Percentiles rank a stretch among this genome's conserved stretches.
Conservation (phyloP, 257 asterid species). For the Solanum corneliomulleri region DNA sequence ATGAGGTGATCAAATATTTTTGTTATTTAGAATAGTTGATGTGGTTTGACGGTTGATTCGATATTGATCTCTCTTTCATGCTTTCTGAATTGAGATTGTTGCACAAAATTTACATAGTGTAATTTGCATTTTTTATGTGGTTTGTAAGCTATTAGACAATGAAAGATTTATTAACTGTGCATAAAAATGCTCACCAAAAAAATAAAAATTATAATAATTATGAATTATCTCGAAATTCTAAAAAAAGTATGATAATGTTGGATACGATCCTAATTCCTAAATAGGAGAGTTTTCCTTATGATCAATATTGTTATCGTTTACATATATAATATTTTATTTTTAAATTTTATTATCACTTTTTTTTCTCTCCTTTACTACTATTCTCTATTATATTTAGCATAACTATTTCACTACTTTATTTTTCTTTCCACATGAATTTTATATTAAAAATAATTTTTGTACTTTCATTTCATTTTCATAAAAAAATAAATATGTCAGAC, state of each 20-base stretch:
- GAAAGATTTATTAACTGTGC: accelerated
- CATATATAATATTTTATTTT: neutral
- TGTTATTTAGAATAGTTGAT: too few relatives aligned
- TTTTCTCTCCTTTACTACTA: neutral
- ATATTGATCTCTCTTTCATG: accelerated
- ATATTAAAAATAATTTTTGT: neutral
- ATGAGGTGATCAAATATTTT: neutral
- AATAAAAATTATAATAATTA: too few relatives aligned
- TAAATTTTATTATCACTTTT: too few relatives aligned
- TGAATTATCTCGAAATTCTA: accelerated
- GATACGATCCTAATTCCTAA: too few relatives aligned
- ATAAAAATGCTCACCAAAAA: too few relatives aligned
- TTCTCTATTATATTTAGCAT: neutral
- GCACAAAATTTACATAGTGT: accelerated
- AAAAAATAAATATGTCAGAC: neutral
- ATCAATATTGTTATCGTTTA: neutral
- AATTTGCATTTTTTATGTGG: accelerated
- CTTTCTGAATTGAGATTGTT: accelerated
- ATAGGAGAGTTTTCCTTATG: too few relatives aligned
- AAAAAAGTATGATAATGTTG: neutral
- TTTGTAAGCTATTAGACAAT: too few relatives aligned
- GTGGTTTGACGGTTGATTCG: accelerated
- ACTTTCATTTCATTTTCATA: neutral
- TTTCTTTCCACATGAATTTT: too few relatives aligned
- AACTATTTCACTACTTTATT: neutral